These are phyloP conservation scores for Tripidium arundinaceum DNA, from an alignment of 202 grass and related monocot species.

Conservation along the genomic window DNA sequence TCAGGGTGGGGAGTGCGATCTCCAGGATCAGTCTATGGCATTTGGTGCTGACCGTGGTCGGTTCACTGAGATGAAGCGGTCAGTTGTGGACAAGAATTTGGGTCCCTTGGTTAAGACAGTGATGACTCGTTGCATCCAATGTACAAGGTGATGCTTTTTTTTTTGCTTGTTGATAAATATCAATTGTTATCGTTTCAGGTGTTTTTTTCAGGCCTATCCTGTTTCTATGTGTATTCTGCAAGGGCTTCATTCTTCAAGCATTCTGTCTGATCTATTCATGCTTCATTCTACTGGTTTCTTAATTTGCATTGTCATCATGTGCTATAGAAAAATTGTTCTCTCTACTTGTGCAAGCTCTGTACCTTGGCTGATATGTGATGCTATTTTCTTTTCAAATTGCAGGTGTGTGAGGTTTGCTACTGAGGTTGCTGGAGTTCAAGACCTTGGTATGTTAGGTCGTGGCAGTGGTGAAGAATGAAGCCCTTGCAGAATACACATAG, in stretches of 20 bases:
- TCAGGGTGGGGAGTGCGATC: conserved; percentile 93
- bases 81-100: conserved; percentile 98
- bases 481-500: neutral
- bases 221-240: neutral
- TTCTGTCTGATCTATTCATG: neutral
- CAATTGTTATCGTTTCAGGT: neutral
- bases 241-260: neutral
- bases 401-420: conserved; percentile 96
- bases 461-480: conserved; percentile 87
- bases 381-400: neutral
- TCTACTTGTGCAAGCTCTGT: neutral
- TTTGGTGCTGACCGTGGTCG: conserved; percentile 89
- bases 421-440: conserved; percentile 95
- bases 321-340: neutral
- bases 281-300: conserved; percentile 5
- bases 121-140: conserved; percentile 99
- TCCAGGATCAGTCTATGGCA: conserved; percentile 98
- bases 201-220: neutral
- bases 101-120: conserved; percentile 96
- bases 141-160: conserved; percentile 69
- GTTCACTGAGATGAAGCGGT: conserved; percentile 98
- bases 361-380: neutral
- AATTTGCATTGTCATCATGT: neutral
- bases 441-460: conserved; percentile 92
- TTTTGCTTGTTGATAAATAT: neutral